Base-by-base conservation (phyloP, 768 basidiomycete species). In the Tylopilus sp. region DNA sequence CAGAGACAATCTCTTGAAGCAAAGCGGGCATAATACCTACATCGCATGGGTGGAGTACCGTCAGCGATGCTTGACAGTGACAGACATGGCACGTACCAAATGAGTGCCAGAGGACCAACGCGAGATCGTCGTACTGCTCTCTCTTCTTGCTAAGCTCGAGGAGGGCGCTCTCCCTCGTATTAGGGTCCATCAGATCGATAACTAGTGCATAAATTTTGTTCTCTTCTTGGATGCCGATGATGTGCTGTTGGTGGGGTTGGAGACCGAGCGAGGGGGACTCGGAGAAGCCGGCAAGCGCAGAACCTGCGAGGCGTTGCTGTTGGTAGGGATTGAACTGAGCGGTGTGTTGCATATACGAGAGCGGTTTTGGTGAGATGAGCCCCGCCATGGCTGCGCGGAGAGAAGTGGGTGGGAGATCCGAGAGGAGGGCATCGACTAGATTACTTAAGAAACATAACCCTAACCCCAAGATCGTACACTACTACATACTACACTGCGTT, bases 111-210 rank as follows among this genome's bases (percentile, higher is more conserved):
- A 99, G 78, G 22, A 99, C 91, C 39, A 98, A 79, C 2, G 97
- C 97, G 41, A 99, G 83, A 71, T 99, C 95, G 67, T 99, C 97
- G 66, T 95, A 98, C 71, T 98, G 95, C 72, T 98, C 97, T 56
- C 97, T 77, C 76, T 98, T 98, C 80, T 99, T 98, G 74, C 92
- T 95, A 62, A 99, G 77, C 73, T 99, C 97, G 48, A 98, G 77
- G 44, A 99, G 75, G 2, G 97, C 95, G 2, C 78, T 79, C 66
- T 99, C 97, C 55, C 95, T 80, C n/a, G 86, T 82, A 49, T 75
- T 79, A 1, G 87, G 83, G 62, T 91, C 86, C 76, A 89, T 79
- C 23, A 95, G 73, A 51, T 95, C 91, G 58, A 93, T 83, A 53
- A 98, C 94, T 47, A 98, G 79, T 11, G 78, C 75, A 70, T 93